Base-by-base conservation (phyloP, 345 rosid species). In the Populus tremula region DNA sequence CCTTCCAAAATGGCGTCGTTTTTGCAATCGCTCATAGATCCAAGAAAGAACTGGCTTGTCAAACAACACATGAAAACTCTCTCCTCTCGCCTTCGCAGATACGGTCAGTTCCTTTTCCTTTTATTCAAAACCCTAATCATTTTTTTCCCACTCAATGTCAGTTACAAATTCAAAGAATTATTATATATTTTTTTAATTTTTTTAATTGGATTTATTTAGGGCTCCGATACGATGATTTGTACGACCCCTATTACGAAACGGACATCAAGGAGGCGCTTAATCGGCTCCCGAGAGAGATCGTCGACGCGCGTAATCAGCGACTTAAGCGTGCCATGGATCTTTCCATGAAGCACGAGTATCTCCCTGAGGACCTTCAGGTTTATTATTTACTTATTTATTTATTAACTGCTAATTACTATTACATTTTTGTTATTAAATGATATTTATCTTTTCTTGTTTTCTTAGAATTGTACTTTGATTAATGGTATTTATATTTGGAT, bases 311-410 rank as follows among this genome's bases (percentile, higher is more conserved):
- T 43, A 75, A 89, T 83, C 98, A 96, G 92, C 99, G 97, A 14
- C 93, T 96, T 76, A 93, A 93, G 89, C 99, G 98, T 65, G 97
- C 99, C 73, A 90, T 93, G 90, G 99, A 96, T 81, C 98, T 96
- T 75, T 96, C 99, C 76, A 88, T 96, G 98, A 96, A 96, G 87
- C 99, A 96, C 82, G 87, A 91, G 87, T 92, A 92, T 83, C 98
- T 96, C 39, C 85, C 94, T 23, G 81, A 88, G 74, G 81, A 93
- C 64, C 92, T 96, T 45, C 97, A 91, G 97, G 98, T 95, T 43
- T 43, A 11, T 43, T 43, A 76, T 67, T 9, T 25, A 45, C 35
- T 16, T 7, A 8, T 1, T 2, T 45, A 11, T 43, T 2, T 45
- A 43, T 43, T 33, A 18, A 63, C 21, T 25, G 54, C 16, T 53